Evolutionary conservation across 305 asterid genomes (phyloP).

Genomic region (Solanum hybrid): DNA sequence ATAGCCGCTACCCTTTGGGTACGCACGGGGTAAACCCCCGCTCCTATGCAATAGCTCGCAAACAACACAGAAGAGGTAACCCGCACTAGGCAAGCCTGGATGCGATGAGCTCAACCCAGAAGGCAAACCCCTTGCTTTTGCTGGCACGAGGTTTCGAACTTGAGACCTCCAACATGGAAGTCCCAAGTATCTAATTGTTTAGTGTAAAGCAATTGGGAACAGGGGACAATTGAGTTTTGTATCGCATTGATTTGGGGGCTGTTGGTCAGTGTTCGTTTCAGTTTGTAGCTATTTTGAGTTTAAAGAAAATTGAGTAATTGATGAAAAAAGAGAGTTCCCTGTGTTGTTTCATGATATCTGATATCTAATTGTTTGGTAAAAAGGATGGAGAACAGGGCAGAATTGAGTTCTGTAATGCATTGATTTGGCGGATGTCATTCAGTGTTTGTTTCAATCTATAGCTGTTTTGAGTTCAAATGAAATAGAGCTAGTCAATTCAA

Average conservation of each 20-base stretch:
- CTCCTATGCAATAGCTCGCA: neutral
- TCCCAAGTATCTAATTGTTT: neutral
- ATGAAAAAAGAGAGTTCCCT: neutral
- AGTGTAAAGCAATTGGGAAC: neutral
- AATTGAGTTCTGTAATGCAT: neutral
- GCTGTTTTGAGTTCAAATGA: neutral
- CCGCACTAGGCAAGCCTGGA: no score
- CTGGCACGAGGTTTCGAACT: no score
- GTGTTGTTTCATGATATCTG: neutral
- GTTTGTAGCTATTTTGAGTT: neutral
- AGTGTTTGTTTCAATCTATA: neutral
- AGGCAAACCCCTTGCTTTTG: no score
- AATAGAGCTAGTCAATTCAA: neutral
- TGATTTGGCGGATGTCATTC: neutral
- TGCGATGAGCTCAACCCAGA: no score
- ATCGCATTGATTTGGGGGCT: neutral
- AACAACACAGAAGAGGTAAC: no score
- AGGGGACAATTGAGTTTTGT: neutral
- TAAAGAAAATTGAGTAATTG: neutral
- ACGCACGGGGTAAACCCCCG: neutral
- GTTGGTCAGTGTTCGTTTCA: neutral
- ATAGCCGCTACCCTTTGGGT: neutral
- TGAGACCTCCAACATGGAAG: no score
- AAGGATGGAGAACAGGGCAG: neutral
- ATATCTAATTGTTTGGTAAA: neutral